Evolutionary conservation across 2,329 filamentous ascomycete species (phyloP).

Genomic region (Ophiostoma ulmi): DNA sequence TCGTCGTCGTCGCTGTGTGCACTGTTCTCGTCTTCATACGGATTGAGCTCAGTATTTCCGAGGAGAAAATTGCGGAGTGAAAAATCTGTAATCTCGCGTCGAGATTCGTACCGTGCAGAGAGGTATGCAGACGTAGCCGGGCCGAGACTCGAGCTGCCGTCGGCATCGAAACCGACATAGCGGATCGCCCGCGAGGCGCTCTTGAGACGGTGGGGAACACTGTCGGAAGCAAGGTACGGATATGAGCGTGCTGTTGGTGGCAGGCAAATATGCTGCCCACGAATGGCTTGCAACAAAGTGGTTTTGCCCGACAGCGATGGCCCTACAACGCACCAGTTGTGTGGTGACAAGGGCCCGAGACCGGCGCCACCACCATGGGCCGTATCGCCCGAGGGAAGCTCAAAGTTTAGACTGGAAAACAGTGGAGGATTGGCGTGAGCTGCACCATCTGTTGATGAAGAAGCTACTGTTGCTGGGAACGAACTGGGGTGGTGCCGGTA

Average conservation of each 20-base stretch:
- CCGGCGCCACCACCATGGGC: conserved; percentile 34
- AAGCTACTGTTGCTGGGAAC: conserved; percentile 13
- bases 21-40: conserved; percentile 44
- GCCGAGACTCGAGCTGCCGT: conserved; percentile 44
- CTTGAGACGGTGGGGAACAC: conserved; percentile 52
- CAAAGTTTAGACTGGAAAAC: conserved; percentile 66
- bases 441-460: background rate
- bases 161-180: conserved; percentile 85
- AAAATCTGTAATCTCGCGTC: conserved; percentile 82
- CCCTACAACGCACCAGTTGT: conserved; percentile 81
- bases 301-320: conserved; percentile 75
- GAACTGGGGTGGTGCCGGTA: conserved; percentile 65
- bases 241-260: conserved; percentile 72
- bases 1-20: conserved; percentile 38
- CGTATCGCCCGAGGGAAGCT: conserved; percentile 48
- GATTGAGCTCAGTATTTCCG: conserved; percentile 79
- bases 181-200: conserved; percentile 65
- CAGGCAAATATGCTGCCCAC: conserved; percentile 68
- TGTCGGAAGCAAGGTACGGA: conserved; percentile 66
- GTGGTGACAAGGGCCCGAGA: conserved; percentile 30
- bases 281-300: conserved; percentile 71
- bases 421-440: conserved; percentile 57
- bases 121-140: conserved; percentile 69
- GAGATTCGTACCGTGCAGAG: conserved; percentile 83
- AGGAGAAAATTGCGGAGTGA: conserved; percentile 74